These are phyloP conservation scores for Periglandula ipomoeae DNA, from an alignment of 2,329 filamentous ascomycete species.

Conservation along the genomic window DNA sequence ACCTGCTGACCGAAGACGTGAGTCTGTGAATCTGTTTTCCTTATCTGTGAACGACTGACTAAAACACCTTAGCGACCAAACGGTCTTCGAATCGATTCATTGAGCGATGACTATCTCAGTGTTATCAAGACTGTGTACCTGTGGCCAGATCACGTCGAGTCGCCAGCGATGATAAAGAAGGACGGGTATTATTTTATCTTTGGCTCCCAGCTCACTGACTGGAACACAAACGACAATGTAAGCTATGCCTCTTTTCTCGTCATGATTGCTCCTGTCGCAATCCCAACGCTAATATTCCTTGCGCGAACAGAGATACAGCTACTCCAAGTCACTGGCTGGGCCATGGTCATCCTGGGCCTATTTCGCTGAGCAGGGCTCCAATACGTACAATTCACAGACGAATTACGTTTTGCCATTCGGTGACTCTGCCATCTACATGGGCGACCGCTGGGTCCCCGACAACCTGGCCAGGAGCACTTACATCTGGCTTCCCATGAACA, in stretches of 20 bases:
- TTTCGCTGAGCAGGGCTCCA: conserved; percentile 46
- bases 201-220: conserved; percentile 46
- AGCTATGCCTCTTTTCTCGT: conserved; percentile 4
- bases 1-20: conserved; percentile 55
- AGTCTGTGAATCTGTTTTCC: conserved; percentile 38
- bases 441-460: conserved; percentile 54
- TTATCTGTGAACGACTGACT: conserved; percentile 19
- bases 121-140: conserved; percentile 39
- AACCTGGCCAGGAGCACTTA: conserved; percentile 54
- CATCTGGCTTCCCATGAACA: conserved; percentile 52
- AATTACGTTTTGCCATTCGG: conserved; percentile 44
- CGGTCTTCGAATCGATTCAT: not conserved
- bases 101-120: conserved; percentile 13
- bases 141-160: conserved; percentile 47
- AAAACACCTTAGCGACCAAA: conserved; percentile 36
- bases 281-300: too few relatives aligned
- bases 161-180: conserved; percentile 54
- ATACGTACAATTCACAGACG: conserved; percentile 52
- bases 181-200: conserved; percentile 57
- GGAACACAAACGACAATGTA: conserved; percentile 56
- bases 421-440: conserved; percentile 48
- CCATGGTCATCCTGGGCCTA: conserved; percentile 53
- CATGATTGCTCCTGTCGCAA: not conserved
- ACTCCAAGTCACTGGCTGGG: conserved; percentile 44
- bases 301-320: conserved; percentile 40